phyloP scores from a whole-genome alignment of 2,329 filamentous ascomycete species.

The Sporothrix phasma region DNA sequence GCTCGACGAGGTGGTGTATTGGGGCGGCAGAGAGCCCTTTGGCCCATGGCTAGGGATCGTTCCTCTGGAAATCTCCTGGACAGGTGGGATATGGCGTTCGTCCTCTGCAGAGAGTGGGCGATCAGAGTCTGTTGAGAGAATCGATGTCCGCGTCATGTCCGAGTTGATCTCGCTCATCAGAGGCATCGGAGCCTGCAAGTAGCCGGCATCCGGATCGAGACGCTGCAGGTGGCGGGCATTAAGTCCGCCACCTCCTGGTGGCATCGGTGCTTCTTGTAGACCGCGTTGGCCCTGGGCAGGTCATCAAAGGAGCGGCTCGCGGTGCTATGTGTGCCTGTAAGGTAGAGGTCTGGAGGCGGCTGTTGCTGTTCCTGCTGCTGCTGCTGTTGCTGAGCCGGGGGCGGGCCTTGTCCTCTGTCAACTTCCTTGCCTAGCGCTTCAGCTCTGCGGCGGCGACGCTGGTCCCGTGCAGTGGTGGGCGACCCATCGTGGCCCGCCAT shows the following conservation, averaged over 20 bases:
- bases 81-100: constrained; percentile 40
- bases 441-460: constrained; percentile 42
- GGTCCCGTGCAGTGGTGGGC: constrained; percentile 40
- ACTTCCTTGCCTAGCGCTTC: constrained; percentile 38
- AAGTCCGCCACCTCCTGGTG: background rate
- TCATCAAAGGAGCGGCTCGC: constrained; percentile 11
- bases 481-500: constrained; percentile 29
- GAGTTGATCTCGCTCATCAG: constrained; percentile 81
- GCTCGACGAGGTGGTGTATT: constrained; percentile 27
- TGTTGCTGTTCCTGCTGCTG: too few relatives aligned
- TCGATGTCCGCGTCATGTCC: constrained; percentile 78
- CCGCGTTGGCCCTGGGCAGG: background rate
- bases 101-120: constrained; percentile 59
- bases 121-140: constrained; percentile 72
- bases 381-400: constrained; percentile 29
- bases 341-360: constrained; percentile 12
- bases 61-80: constrained; percentile 51
- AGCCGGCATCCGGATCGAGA: constrained; percentile 30
- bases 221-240: constrained; percentile 42
- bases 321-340: constrained; percentile 12
- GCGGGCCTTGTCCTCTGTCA: background rate
- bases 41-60: constrained; percentile 47
- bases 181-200: constrained; percentile 67
- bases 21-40: constrained; percentile 35
- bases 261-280: background rate